phyloP scores from a whole-genome alignment of 169 alveolate species.

The Cryptosporidium bovis region DNA sequence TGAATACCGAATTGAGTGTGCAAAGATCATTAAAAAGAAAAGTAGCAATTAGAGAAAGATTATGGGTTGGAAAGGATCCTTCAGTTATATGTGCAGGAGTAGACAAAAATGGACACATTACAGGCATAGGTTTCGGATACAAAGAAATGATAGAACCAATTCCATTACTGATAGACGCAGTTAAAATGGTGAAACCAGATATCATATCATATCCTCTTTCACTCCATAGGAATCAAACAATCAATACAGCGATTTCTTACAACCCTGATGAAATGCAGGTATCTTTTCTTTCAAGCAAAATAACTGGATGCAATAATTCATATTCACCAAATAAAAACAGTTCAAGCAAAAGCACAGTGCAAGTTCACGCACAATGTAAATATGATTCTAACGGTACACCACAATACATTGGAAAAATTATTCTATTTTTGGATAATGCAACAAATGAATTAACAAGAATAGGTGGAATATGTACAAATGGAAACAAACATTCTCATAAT shows the following conservation, averaged over 20 bases:
- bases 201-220: constrained; percentile 59
- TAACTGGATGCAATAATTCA: constrained; percentile 49
- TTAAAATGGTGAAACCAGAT: constrained; percentile 68
- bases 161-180: constrained; percentile 63
- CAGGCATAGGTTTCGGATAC: constrained; percentile 66
- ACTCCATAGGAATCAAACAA: constrained; percentile 44
- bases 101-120: constrained; percentile 42
- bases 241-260: constrained; percentile 67
- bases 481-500: neutral
- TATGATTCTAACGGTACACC: constrained; percentile 11
- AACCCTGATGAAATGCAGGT: constrained; percentile 58
- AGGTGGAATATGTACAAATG: constrained; percentile 47
- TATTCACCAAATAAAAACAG: constrained; percentile 48
- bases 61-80: constrained; percentile 65
- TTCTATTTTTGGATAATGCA: constrained; percentile 24
- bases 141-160: constrained; percentile 51
- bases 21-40: constrained; percentile 47
- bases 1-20: constrained; percentile 43
- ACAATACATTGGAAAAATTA: constrained; percentile 40
- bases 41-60: constrained; percentile 44
- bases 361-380: constrained; percentile 71
- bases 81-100: constrained; percentile 48
- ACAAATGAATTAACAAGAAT: constrained; percentile 40
- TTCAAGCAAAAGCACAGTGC: constrained; percentile 17
- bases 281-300: constrained; percentile 45